These are phyloP conservation scores for Exophiala sideris DNA, from an alignment of 2,329 filamentous ascomycete genomes.

Conservation along the genomic window DNA sequence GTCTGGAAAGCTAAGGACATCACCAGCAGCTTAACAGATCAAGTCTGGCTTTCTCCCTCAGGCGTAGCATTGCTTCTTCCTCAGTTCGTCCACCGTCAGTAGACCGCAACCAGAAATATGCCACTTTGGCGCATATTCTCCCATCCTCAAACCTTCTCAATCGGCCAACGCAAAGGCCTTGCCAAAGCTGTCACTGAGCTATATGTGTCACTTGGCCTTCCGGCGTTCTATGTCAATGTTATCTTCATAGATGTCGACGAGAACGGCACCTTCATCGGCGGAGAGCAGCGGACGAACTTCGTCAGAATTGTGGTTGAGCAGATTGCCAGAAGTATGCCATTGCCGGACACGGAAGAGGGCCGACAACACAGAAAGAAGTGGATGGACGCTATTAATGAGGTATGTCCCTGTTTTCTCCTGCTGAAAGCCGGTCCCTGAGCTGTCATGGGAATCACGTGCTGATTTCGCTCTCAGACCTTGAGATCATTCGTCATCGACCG, in stretches of 20 bases:
- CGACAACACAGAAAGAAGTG: conserved; percentile 6
- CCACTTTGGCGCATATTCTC: conserved; percentile 23
- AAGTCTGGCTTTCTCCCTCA: too few species aligned
- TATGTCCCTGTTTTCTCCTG: neutral
- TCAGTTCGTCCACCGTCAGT: neutral
- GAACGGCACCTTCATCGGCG: conserved; percentile 16
- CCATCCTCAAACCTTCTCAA: conserved; percentile 9
- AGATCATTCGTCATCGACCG: conserved; percentile 12
- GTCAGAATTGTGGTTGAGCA: conserved; percentile 24
- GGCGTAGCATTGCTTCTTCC: neutral
- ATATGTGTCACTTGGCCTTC: conserved; percentile 28
- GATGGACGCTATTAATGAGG: conserved; percentile 19
- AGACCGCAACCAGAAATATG: conserved; percentile 7
- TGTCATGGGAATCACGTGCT: neutral
- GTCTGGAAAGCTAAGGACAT: too few species aligned
- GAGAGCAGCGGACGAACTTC: conserved; percentile 19
- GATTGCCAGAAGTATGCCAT: conserved; percentile 16
- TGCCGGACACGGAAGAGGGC: conserved; percentile 14
- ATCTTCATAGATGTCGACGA: conserved; percentile 28
- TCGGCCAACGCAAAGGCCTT: conserved; percentile 13
- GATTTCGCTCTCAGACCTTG: conserved; percentile 5
- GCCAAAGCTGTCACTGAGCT: conserved; percentile 30
- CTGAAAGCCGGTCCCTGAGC: neutral
- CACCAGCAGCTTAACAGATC: too few species aligned
- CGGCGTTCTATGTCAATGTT: conserved; percentile 33